Percentiles rank a stretch among this genome's conserved stretches.
Evolutionary conservation across 495 filamentous ascomycete genomes (phyloP).

Genomic region (Entonaema liquescens): DNA sequence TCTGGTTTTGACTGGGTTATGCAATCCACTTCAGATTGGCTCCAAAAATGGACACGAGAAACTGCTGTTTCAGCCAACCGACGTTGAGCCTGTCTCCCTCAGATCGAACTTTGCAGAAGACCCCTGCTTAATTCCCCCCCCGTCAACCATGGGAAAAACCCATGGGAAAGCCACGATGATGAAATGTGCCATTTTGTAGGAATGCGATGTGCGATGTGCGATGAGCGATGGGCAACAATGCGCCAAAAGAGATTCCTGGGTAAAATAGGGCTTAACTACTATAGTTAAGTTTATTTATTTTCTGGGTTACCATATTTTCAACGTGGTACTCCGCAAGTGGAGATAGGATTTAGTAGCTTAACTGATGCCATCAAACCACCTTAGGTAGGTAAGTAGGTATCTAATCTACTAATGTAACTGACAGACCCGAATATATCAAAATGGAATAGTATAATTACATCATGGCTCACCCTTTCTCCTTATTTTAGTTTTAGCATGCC

Average conservation of each 20-base stretch:
- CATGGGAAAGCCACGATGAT: slow-evolving; percentile 35
- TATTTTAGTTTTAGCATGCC: slow-evolving; percentile 30
- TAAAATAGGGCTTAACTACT: slow-evolving; percentile 10
- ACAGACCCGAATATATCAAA: neutral
- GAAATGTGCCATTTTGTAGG: slow-evolving; percentile 25
- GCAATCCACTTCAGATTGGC: slow-evolving; percentile 40
- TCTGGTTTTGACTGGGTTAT: slow-evolving; percentile 37
- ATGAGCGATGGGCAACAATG: neutral
- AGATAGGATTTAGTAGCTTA: neutral
- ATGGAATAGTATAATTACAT: slow-evolving; percentile 31
- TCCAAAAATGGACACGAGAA: slow-evolving; percentile 66
- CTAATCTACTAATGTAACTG: neutral
- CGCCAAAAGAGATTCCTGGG: slow-evolving; percentile 11
- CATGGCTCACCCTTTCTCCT: slow-evolving; percentile 13
- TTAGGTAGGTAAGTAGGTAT: no score
- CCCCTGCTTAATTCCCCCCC: slow-evolving; percentile 33
- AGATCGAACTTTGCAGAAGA: slow-evolving; percentile 41
- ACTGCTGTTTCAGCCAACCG: slow-evolving; percentile 60
- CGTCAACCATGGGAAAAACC: slow-evolving; percentile 28
- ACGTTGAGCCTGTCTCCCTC: slow-evolving; percentile 32
- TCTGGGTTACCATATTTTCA: neutral
- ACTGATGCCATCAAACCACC: neutral
- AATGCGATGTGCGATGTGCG: slow-evolving; percentile 31
- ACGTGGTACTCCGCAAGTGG: neutral
- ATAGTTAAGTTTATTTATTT: slow-evolving; percentile 8